Base-by-base conservation (phyloP, 208 protist genomes). In the Trypanosoma grayi region DNA sequence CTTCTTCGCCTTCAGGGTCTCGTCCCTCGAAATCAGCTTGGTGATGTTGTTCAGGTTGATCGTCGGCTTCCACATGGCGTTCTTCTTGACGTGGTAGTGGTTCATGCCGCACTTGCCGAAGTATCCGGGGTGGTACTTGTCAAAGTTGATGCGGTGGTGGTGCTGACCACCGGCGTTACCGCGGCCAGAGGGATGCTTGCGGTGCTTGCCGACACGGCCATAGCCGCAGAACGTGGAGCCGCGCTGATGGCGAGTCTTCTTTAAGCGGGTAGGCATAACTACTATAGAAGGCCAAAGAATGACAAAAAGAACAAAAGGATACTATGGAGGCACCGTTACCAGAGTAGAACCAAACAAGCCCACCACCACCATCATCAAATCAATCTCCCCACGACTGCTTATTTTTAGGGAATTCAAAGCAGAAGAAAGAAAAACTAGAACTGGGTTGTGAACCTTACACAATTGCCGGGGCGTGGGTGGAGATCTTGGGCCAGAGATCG, bases 41-140 rank as follows among this genome's bases (percentile, higher is more conserved):
- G 97, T 99, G 51, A 99, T 71, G 79, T 98, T 97, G 77, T 99
- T 98, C 57, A 99, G 69, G 86, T 99, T 99, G 87, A 99, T 91
- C 28, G 88, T 96, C 55, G 98, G 98, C 77, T 96, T 94, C 81
- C 87, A 95, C 75, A 95, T 73, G 34, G 90, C 37, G 77, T 97
- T 93, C 60, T 98, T 93, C 71, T 92, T 97, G 55, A 85, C 77
- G 80, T 93, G 80, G 85, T 99, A 98, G 85, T 98, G 85, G 64
- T 99, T 81, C 98, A 99, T 99, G 86, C 99, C 99, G 36, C 99
- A 88, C 95, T 99, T 99, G 77, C 99, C 99, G 78, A 99, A 99
- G 90, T 99, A 99, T 64, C 98, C 99, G 61, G 99, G 99, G 81
- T 99, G 99, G 94, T 99, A 99, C 93, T 99, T 99, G 83, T 99